Evolutionary conservation across 352 stramenopile species (phyloP), one percentile per base, ranked within the genome.

Genomic region (Saprolegnia diclina): DNA sequence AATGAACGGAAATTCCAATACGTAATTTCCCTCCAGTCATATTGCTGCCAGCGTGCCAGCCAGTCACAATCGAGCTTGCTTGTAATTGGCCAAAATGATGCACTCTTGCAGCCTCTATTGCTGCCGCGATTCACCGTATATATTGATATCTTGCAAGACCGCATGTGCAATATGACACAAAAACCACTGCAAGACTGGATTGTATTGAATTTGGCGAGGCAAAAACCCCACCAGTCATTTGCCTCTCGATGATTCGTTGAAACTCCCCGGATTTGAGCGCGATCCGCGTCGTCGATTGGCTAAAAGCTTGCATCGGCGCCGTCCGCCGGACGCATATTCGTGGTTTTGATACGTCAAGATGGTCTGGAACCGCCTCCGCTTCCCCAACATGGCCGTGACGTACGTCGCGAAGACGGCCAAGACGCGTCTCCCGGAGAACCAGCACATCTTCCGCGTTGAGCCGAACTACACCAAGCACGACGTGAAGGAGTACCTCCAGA

Each of bases 391-490:
- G 85, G 83, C 83, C 46, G 76, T 94, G 67, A 89, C 83, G 53
- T 92, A 91, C 79, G 88, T 94, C 81, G 82, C 83, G 53, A 92
- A 92, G 79, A 94, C 91, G 72, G 73, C 80, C 56, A 83, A 85
- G 67, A 88, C 80, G 72, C 77, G 82, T 37, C 75, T 90, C 69
- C 81, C 78, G 44, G 82, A 89, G 52, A 94, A 94, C 77, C 81
- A 94, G 77, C 90, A 84, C 72, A 84, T 95, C 40, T 98, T 98
- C 79, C 90, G 94, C 56, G 89, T 98, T 18, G 81, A 97, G 71
- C 94, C 95, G 29, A 88, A 89, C 73, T 98, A 98, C 88, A 98
- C 92, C 56, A 98, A 98, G 79, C 86, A 97, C 76, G 95, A 98
- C 82, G 94, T 98, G 62, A 98, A 98, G 77, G 94, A 98, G 79